Percentiles rank a stretch among this genome's conserved stretches.
phyloP scores from a whole-genome alignment of 495 filamentous ascomycete genomes.

The Daldinia decipiens region DNA sequence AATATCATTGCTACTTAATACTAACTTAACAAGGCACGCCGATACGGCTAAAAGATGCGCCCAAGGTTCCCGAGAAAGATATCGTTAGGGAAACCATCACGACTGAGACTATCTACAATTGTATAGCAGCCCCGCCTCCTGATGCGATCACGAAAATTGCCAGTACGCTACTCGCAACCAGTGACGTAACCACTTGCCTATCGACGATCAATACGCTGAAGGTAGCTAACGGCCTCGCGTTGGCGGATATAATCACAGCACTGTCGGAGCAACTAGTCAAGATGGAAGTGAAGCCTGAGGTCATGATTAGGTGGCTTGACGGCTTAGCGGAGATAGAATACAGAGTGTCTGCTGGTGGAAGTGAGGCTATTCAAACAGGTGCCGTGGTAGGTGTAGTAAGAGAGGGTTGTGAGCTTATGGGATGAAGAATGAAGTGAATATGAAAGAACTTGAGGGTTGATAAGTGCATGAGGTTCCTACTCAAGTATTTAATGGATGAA shows the following conservation, averaged over 20 bases:
- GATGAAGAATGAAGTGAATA: constrained; percentile 39
- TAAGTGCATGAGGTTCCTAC: not conserved
- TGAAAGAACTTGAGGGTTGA: not conserved
- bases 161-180: constrained; percentile 80
- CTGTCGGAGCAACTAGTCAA: constrained; percentile 82
- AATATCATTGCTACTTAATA: not conserved
- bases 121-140: constrained; percentile 94
- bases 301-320: constrained; percentile 89
- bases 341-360: constrained; percentile 86
- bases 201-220: constrained; percentile 88
- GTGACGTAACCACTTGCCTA: constrained; percentile 87
- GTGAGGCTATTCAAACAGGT: constrained; percentile 91
- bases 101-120: constrained; percentile 92
- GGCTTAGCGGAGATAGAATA: constrained; percentile 93
- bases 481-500: not conserved
- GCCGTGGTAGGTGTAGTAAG: constrained; percentile 90
- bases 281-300: constrained; percentile 86
- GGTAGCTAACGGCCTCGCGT: constrained; percentile 82
- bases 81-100: constrained; percentile 86
- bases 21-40: constrained; percentile 67
- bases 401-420: constrained; percentile 80
- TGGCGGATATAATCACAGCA: constrained; percentile 92
- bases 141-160: constrained; percentile 86
- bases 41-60: constrained; percentile 70
- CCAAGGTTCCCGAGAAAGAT: constrained; percentile 66